Conservation (phyloP, 176 grass and related monocot genomes). For the Metroxylon sagu region DNA sequence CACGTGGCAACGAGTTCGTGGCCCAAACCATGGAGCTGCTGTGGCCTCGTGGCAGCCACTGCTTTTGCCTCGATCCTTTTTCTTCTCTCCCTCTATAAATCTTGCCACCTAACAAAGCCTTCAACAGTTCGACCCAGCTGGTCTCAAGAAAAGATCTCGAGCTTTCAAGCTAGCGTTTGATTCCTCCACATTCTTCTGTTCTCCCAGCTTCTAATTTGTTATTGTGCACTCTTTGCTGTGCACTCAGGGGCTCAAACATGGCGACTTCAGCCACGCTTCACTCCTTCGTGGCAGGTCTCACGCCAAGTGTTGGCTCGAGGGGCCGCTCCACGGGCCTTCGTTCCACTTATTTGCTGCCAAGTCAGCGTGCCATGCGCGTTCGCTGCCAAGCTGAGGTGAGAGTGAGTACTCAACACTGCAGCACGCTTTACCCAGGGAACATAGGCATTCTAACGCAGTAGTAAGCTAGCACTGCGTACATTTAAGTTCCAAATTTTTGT, state of each 20-base stretch:
- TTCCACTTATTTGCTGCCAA: background rate
- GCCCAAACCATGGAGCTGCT: background rate
- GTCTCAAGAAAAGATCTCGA: no score
- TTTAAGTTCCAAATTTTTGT: no score
- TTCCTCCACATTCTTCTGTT: no score
- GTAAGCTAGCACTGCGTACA: no score
- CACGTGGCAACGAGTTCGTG: constrained; percentile 9
- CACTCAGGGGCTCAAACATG: background rate
- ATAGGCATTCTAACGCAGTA: no score
- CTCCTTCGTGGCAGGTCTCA: background rate
- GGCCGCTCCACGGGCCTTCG: background rate
- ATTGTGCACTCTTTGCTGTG: no score
- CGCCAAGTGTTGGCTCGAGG: background rate
- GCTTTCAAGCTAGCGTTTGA: no score
- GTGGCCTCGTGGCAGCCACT: constrained; percentile 10
- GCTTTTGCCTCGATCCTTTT: background rate
- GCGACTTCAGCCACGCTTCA: constrained; percentile 5
- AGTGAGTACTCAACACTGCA: background rate
- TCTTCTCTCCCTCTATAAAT: background rate
- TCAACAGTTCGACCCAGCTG: background rate
- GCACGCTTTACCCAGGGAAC: background rate
- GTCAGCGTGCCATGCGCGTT: background rate
- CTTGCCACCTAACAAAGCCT: background rate
- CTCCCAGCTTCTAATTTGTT: no score
- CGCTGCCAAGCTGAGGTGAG: constrained; percentile 7